Evolutionary conservation across 2,329 filamentous ascomycete species (phyloP), one percentile per base, ranked within the genome.

Genomic region (Cladophialophora carrionii): DNA sequence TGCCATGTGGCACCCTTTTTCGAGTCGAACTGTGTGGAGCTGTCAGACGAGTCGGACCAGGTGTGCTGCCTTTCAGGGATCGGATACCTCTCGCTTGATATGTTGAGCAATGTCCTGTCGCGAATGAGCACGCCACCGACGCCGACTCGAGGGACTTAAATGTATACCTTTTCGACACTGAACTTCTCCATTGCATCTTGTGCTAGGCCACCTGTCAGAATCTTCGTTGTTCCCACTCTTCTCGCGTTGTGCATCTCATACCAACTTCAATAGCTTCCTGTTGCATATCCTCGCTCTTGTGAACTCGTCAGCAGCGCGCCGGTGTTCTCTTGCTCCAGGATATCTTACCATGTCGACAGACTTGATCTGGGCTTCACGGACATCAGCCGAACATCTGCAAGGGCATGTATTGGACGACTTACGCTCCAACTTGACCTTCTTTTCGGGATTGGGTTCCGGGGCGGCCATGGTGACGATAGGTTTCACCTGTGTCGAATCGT

Each of bases 1-100:
- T 99, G 95, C 95, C 94, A 99, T 77, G 95, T 99, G 69, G 94
- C 93, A 41, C 95, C 95, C 83, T 97, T 97, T 77, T 93, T 90
- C 75, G 91, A 90, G 78, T 99, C 95, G 75, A 99, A 98, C 94
- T 98, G 74, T 51, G 20, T 43, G 48, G 20, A n/a, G 29, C 26
- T 31, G 41, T 64, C 34, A 61, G 57, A 60, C 9, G 37, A 9
- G 12, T 24, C 64, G 71, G 49, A 24, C 17, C 5, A n/a, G 46
- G 20, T 29, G 76, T 65, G 76, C 72, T 65, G 49, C 24, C 20
- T n/a, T 12, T 60, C 49, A 57, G 57, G 24, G 54, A 59, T 53
- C 62, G 26, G 57, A 34, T 79, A 96, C 92, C 76, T 92, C 93
- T 79, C 90, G 90, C 85, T 96, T 97, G 83, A 96, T 96, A 80